Base-by-base conservation (phyloP, 1,284 basidiomycete genomes). In the Sporisorium graminicola region DNA sequence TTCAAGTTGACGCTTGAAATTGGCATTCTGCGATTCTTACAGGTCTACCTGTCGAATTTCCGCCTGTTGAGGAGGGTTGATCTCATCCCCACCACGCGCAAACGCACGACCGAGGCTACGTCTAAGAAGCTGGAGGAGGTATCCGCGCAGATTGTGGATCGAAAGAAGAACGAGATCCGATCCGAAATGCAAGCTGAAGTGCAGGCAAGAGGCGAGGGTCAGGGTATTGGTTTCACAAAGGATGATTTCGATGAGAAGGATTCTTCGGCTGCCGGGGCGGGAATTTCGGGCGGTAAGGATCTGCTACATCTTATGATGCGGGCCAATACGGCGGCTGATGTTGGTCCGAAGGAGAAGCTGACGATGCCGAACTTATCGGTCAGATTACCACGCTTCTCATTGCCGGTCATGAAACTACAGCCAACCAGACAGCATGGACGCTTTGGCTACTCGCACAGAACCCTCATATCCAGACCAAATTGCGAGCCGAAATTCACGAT, bases 381-480 rank as follows among this genome's bases (percentile, higher is more conserved):
- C 81, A 84, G 53, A 72, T 83, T 18, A 81, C 81, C 8, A 83
- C 82, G 0, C 68, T 84, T 18, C 70, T 83, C 6, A 83, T 85
- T 22, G 81, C 78, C 4, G 83, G 83, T 0, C 82, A 85, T 67
- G 84, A 86, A 52, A 83, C 84, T 1, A 80, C 83, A 3, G 71
- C 80, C 6, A 80, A 80, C 10, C 81, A 81, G 43, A 73, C 79
- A 10, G 58, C 69, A 1, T 86, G 84, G 84, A 76, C 82, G 7
- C 63, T 85, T 0, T 67, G 65, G 46, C 37, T 77, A 0, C 70
- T 85, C 1, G 68, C 80, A 2, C 35, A 73, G 4, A 46, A 82
- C n/a, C 77, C 61, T 0, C n/a, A 44, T 2, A 33, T 79, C 4
- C 82, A 85, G 51, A 20, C 43, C 1, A 71, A 68, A n/a, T 55